Evolutionary conservation across 345 rosid genomes (phyloP), one percentile per base, ranked within the genome.

Genomic region (Cardiospermum halicacabum): DNA sequence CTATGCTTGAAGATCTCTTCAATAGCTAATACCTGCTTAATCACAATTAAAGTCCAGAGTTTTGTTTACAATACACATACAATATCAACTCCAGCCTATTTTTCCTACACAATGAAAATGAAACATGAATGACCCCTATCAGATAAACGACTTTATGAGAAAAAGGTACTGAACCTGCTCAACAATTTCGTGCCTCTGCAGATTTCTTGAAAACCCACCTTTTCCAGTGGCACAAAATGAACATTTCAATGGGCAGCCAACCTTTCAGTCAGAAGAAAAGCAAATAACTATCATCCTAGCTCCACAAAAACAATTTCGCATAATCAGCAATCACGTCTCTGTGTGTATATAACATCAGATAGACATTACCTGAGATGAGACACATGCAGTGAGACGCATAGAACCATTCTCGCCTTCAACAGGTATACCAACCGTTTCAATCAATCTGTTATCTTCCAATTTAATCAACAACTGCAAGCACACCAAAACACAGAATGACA

Each of bases 221-320:
- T 89, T 94, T 43, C 97, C 99, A 37, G 99, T 91, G 67, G 99
- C 97, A 84, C 97, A 91, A 74, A 94, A 94, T n/a, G 96, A 94
- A 79, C 97, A 89, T 47, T 85, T 91, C 70, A 94, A 75, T 0
- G 99, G 96, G 75, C 97, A 91, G 28, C 99, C 99, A 21, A 94
- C 99, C 99, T 94, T 82, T 72, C 19, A 40, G 1, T 30, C 48
- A 19, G 64, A 55, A 62, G 51, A 5, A 64, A 63, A 55, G 54
- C 3, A 68, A 42, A 5, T 13, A 40, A 45, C 37, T 7, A n/a
- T n/a, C 25, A 58, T n/a, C 42, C 5, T 58, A 37, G 19, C 60
- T 37, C 27, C 28, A n/a, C 15, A 55, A 65, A n/a, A 40, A 21
- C 39, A 26, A 11, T 39, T 5, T 3, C 11, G 7, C 39, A 16